Evolutionary conservation across 257 asterid genomes (phyloP).

Genomic region (Solanum neorickii): DNA sequence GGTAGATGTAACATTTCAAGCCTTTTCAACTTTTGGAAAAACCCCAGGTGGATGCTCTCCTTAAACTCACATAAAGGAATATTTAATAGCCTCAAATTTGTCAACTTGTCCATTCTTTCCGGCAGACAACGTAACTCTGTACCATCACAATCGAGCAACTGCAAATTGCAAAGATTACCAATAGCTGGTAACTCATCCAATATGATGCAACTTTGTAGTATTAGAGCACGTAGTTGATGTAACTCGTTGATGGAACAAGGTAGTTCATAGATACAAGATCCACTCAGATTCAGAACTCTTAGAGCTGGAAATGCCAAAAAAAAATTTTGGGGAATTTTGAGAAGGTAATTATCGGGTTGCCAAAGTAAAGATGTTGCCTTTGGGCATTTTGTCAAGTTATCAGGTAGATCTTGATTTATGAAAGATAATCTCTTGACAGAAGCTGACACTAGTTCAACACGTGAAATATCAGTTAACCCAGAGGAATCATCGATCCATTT

Average conservation of each 20-base stretch:
- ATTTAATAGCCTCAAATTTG: background rate
- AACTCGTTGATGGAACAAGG: conserved; percentile 2
- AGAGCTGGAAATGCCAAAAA: background rate
- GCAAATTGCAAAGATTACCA: background rate
- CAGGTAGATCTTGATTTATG: rapidly evolving
- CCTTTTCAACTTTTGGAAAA: too few species aligned
- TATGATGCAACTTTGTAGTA: background rate
- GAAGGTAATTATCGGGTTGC: background rate
- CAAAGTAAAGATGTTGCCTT: conserved; percentile 3
- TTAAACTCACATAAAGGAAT: background rate
- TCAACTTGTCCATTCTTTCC: background rate
- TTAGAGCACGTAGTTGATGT: conserved; percentile 5
- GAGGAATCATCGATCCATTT: too few species aligned
- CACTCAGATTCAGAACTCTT: conserved; percentile 2
- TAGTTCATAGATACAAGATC: background rate
- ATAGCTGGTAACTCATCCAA: conserved; percentile 3
- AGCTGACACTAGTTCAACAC: too few species aligned
- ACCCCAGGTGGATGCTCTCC: too few species aligned
- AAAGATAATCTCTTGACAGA: too few species aligned
- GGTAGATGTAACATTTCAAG: too few species aligned
- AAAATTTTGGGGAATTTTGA: background rate
- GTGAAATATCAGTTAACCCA: too few species aligned
- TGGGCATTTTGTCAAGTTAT: too few species aligned
- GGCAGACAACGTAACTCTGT: background rate
- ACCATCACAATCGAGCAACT: background rate